Percentiles rank a stretch among this genome's conserved stretches.
These are phyloP conservation scores for Phaseolus coccineus DNA, from an alignment of 331 rosid species.

Conservation along the genomic window DNA sequence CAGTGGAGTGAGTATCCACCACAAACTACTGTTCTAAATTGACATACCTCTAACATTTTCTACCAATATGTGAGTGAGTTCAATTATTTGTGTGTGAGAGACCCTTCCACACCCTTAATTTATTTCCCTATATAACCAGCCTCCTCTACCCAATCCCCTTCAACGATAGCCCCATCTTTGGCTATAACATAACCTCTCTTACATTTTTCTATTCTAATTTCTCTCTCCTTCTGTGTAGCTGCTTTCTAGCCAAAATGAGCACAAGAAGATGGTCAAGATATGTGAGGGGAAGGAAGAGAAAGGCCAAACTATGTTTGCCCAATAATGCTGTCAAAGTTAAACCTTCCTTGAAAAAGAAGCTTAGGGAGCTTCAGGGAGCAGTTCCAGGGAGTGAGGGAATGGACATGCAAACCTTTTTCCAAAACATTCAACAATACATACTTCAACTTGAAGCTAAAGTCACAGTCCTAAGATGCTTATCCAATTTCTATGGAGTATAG, in stretches of 20 bases:
- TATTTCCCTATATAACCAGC: constrained; percentile 54
- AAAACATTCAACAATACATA: constrained; percentile 57
- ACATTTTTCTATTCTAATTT: not conserved
- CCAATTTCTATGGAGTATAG: constrained; percentile 63
- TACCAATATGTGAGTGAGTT: not conserved
- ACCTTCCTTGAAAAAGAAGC: constrained; percentile 46
- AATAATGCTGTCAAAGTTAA: constrained; percentile 27
- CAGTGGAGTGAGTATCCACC: constrained; percentile 38
- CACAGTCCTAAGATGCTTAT: constrained; percentile 56
- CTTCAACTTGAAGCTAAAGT: constrained; percentile 63
- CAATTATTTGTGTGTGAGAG: constrained; percentile 47
- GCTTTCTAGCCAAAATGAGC: constrained; percentile 42
- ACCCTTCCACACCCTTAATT: not conserved
- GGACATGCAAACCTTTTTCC: constrained; percentile 50
- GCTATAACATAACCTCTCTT: not conserved
- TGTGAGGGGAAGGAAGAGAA: constrained; percentile 60
- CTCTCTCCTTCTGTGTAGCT: constrained; percentile 30
- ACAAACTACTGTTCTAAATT: constrained; percentile 39
- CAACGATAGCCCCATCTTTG: constrained; percentile 11
- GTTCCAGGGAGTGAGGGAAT: constrained; percentile 57
- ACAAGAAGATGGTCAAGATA: constrained; percentile 51
- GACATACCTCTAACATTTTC: constrained; percentile 41
- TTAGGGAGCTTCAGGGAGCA: constrained; percentile 57
- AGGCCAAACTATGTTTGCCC: constrained; percentile 48
- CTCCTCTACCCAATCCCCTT: constrained; percentile 17